phyloP scores from a whole-genome alignment of 129 eudicot species.

The Oenanthe sinensis region DNA sequence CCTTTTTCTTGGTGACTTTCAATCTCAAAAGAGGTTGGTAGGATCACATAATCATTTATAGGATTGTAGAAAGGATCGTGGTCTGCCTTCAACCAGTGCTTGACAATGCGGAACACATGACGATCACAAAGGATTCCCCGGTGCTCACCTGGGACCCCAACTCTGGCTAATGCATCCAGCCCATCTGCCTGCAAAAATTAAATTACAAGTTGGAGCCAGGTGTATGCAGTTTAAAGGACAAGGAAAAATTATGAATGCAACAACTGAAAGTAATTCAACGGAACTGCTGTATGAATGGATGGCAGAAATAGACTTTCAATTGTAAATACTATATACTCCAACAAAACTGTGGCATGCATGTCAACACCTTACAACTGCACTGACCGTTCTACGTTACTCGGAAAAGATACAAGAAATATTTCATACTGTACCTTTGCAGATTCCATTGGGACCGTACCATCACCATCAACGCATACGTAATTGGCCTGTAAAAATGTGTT shows the following conservation, averaged over 20 bases:
- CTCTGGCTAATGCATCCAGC: constrained; percentile 83
- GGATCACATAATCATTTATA: constrained; percentile 73
- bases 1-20: constrained; percentile 41
- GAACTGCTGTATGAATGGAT: background rate
- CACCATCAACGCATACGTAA: constrained; percentile 77
- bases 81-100: constrained; percentile 89
- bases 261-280: background rate
- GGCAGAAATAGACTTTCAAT: background rate
- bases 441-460: constrained; percentile 96
- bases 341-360: background rate
- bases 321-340: background rate
- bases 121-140: constrained; percentile 79
- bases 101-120: constrained; percentile 69
- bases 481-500: constrained; percentile 51
- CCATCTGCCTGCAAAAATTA: constrained; percentile 72
- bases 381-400: background rate
- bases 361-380: background rate
- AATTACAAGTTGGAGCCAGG: background rate
- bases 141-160: constrained; percentile 97
- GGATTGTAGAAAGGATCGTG: constrained; percentile 97
- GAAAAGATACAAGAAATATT: background rate
- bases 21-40: constrained; percentile 67
- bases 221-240: background rate
- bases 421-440: constrained; percentile 63
- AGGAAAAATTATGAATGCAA: background rate